Conservation (phyloP, 805 yeast species). For the Pichia insulana region DNA sequence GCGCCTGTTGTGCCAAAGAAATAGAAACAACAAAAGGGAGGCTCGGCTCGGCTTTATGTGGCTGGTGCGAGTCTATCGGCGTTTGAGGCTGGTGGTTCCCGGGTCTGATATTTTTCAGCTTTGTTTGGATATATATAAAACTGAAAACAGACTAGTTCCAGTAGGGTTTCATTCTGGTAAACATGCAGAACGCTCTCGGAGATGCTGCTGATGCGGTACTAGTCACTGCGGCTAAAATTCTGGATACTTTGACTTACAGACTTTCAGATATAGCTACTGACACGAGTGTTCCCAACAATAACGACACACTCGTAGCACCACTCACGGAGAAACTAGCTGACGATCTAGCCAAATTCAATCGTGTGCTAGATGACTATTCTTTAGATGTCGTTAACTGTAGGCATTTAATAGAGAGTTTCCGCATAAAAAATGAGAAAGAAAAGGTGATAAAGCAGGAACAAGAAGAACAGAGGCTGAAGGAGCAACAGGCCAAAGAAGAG, state of each 20-base stretch:
- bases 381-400: slow-evolving; percentile 25
- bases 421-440: slow-evolving; percentile 23
- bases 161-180: background rate
- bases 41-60: too few relatives aligned
- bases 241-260: slow-evolving; percentile 25
- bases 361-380: slow-evolving; percentile 22
- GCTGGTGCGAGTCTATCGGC: too few relatives aligned
- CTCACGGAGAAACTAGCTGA: slow-evolving; percentile 17
- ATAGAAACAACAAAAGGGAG: too few relatives aligned
- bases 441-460: slow-evolving; percentile 19
- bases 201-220: slow-evolving; percentile 27
- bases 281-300: slow-evolving; percentile 23
- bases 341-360: slow-evolving; percentile 24
- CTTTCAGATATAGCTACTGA: slow-evolving; percentile 19
- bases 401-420: slow-evolving; percentile 20
- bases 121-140: too few relatives aligned
- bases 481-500: slow-evolving; percentile 1
- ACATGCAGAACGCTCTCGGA: slow-evolving; percentile 22
- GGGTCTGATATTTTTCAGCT: too few relatives aligned
- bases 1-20: too few relatives aligned
- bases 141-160: too few relatives aligned
- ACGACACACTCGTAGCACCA: slow-evolving; percentile 21
- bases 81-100: too few relatives aligned
- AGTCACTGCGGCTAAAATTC: slow-evolving; percentile 26
- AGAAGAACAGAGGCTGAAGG: slow-evolving; percentile 16